These are phyloP conservation scores for Anthostomella pinea DNA, from an alignment of 2,329 filamentous ascomycete genomes.

Conservation along the genomic window DNA sequence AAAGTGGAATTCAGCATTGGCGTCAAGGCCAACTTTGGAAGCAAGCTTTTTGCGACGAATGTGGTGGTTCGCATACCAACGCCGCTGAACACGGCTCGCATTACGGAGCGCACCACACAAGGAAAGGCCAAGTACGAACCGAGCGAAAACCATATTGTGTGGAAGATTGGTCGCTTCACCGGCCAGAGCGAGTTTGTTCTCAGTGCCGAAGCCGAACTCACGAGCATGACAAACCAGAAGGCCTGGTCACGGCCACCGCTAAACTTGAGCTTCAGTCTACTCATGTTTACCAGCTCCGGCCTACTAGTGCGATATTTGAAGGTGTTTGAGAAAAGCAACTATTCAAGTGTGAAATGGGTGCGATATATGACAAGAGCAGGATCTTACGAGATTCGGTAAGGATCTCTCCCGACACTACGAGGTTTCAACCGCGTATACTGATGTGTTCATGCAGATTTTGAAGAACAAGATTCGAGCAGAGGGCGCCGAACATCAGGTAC, in stretches of 20 bases:
- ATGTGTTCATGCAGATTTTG: conserved; percentile 11
- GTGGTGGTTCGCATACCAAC: conserved; percentile 93
- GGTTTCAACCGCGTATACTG: neutral
- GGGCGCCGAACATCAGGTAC: neutral
- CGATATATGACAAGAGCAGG: conserved; percentile 97
- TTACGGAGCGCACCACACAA: conserved; percentile 88
- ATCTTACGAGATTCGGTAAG: conserved; percentile 91
- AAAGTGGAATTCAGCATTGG: conserved; percentile 99
- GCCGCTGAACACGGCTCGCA: conserved; percentile 91
- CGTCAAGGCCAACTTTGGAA: conserved; percentile 93
- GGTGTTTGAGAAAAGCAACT: conserved; percentile 99
- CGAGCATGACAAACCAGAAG: conserved; percentile 97
- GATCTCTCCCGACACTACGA: neutral
- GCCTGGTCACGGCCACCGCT: conserved; percentile 93
- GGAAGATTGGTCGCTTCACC: conserved; percentile 98
- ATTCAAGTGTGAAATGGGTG: conserved; percentile 98
- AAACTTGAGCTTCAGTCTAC: conserved; percentile 84
- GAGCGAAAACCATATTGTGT: conserved; percentile 95
- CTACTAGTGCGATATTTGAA: conserved; percentile 92
- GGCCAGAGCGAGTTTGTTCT: conserved; percentile 97
- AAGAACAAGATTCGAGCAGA: neutral
- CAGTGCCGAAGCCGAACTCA: conserved; percentile 87
- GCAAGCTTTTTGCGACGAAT: conserved; percentile 95
- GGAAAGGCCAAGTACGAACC: conserved; percentile 99
- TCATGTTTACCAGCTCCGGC: conserved; percentile 98